Conservation (phyloP, 495 filamentous ascomycete genomes). For the Tuber melanosporum region DNA sequence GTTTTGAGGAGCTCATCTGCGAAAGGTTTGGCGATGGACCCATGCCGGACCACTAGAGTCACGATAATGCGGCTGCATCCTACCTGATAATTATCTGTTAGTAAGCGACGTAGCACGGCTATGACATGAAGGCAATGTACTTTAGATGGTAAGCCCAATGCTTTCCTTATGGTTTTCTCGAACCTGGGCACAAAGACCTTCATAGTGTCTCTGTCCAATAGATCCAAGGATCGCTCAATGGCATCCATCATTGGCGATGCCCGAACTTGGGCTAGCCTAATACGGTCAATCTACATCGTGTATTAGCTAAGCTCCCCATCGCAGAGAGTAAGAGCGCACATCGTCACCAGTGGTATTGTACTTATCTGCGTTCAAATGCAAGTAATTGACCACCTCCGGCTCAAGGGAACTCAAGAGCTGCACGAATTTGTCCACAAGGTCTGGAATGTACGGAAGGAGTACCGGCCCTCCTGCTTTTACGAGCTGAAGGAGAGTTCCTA, state of each 20-base stretch:
- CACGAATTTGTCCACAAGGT: slow-evolving; percentile 72
- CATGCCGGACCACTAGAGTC: slow-evolving; percentile 73
- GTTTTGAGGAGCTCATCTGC: slow-evolving; percentile 69
- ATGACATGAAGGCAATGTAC: slow-evolving; percentile 9
- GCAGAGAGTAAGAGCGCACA: slow-evolving; percentile 3
- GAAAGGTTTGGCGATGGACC: slow-evolving; percentile 65
- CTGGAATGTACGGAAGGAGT: slow-evolving; percentile 71
- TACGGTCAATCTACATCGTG: slow-evolving; percentile 62
- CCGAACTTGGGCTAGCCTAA: slow-evolving; percentile 69
- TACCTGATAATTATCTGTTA: slow-evolving; percentile 46
- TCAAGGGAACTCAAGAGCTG: slow-evolving; percentile 78
- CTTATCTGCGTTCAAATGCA: slow-evolving; percentile 80
- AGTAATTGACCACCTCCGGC: slow-evolving; percentile 76
- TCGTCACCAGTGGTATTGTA: slow-evolving; percentile 75
- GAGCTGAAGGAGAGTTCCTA: slow-evolving; percentile 70
- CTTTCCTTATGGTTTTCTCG: slow-evolving; percentile 70
- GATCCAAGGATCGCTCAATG: slow-evolving; percentile 80
- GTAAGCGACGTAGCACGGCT: not conserved
- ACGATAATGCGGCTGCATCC: slow-evolving; percentile 80
- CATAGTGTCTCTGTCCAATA: slow-evolving; percentile 71
- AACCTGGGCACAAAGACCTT: slow-evolving; percentile 62
- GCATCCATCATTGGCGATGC: slow-evolving; percentile 89
- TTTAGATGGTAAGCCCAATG: slow-evolving; percentile 86
- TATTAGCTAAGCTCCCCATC: not conserved
- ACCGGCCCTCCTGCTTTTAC: slow-evolving; percentile 73